Conservation (phyloP, 2,329 filamentous ascomycete species). For the Colletotrichum sp. region DNA sequence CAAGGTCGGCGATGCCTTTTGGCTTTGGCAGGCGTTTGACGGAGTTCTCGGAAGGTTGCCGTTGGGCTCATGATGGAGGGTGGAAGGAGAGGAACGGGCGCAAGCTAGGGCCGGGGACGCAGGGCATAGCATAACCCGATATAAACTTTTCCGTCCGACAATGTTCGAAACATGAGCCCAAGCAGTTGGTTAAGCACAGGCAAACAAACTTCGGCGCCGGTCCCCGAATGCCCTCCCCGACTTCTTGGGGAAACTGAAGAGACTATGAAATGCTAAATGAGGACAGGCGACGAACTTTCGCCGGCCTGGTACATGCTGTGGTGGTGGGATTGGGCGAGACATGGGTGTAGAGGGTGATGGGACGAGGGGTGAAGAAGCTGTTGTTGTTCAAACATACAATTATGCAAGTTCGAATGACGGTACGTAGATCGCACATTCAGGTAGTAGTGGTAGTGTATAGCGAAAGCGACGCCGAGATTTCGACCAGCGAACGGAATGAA, state of each 20-base stretch:
- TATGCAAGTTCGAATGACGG: conserved; percentile 5
- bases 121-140: conserved; percentile 11
- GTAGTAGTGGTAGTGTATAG: not conserved
- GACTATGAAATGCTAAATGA: not conserved
- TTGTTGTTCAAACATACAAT: conserved; percentile 13
- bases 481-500: conserved; percentile 19
- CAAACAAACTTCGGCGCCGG: conserved; percentile 15
- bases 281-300: conserved; percentile 14
- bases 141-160: conserved; percentile 21
- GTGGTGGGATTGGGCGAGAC: not conserved
- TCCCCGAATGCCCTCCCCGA: conserved; percentile 9
- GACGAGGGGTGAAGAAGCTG: not conserved
- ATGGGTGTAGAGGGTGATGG: not conserved
- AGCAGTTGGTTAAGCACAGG: conserved; percentile 7
- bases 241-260: not conserved
- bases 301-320: not conserved
- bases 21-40: conserved; percentile 19
- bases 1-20: conserved; percentile 2
- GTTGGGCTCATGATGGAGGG: conserved; percentile 8
- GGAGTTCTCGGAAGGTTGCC: conserved; percentile 17
- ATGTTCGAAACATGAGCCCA: conserved; percentile 20
- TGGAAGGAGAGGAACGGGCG: conserved; percentile 11
- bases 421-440: not conserved
- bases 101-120: conserved; percentile 4
- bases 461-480: conserved; percentile 10